These are phyloP conservation scores for Mycena vulgaris DNA, from an alignment of 768 basidiomycete species.

Conservation along the genomic window DNA sequence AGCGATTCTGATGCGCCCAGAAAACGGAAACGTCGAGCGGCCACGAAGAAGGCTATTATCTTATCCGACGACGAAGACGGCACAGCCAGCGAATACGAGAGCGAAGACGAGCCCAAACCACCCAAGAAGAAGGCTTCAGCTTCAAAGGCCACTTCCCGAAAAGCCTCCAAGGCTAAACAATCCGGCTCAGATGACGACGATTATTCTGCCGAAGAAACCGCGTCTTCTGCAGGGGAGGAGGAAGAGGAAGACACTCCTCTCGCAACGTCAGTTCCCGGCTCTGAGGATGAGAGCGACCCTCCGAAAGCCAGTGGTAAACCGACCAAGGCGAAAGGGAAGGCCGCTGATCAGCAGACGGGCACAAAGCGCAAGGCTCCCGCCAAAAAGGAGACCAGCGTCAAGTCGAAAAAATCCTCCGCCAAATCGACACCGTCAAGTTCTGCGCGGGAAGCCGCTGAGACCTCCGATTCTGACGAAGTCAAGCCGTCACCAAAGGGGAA, in stretches of 20 bases:
- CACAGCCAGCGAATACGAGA: constrained; percentile 42
- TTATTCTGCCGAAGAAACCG: constrained; percentile 53
- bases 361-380: constrained; percentile 38
- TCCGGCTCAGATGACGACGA: constrained; percentile 61
- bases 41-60: constrained; percentile 58
- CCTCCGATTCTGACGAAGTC: constrained; percentile 31
- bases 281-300: constrained; percentile 54
- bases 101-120: constrained; percentile 46
- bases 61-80: constrained; percentile 72
- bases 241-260: constrained; percentile 43
- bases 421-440: constrained; percentile 30
- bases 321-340: constrained; percentile 22
- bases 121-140: constrained; percentile 43
- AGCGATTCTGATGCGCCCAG: constrained; percentile 55
- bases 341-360: constrained; percentile 4
- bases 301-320: constrained; percentile 42
- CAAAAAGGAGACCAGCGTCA: constrained; percentile 30
- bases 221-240: constrained; percentile 52
- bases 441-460: constrained; percentile 27
- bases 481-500: constrained; percentile 49
- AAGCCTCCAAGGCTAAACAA: constrained; percentile 37
- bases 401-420: constrained; percentile 38
- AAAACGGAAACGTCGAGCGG: constrained; percentile 58
- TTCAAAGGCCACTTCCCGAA: constrained; percentile 40
- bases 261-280: constrained; percentile 41